Base-by-base conservation (phyloP, 2,329 filamentous ascomycete species). In the Colletotrichum higginsianum region DNA sequence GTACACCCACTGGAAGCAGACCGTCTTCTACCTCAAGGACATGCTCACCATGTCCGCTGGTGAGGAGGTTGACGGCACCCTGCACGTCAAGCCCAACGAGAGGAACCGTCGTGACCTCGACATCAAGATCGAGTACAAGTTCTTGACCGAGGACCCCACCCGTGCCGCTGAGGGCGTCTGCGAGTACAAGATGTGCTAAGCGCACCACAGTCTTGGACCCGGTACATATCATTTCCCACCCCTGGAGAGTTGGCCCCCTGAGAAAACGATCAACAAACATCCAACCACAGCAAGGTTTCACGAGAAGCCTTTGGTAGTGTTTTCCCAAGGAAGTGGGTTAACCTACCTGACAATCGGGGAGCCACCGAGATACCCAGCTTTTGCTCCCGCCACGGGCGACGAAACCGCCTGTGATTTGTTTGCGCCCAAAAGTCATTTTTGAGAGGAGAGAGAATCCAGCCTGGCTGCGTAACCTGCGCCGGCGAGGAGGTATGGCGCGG, bases 1-100 rank as follows among this genome's bases (percentile, higher is more conserved):
- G 86, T 98, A 98, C 86, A 99, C 96, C 21, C 96, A 99, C 89
- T 99, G 96, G 96, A 99, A 99, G 87, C 96, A 99, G 87, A 99
- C 96, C 15, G 96, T 99, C 74, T 98, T 99, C 86, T 99, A 99
- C 86, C 88, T 99, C 74, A 91, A 93, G 79, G 95, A 99, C 77
- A 94, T 98, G 44, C 86, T 99, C 75, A 98, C 95, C 21, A 95
- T 98, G 47, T 92, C 97, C 83, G 89, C 94, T 79, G 94, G 93
- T 68, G 96, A 99, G 86, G 87, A 90, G 78, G 88, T 99, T 72
- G 84, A 86, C 72, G 94, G 94, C 78, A 86, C 88, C 42, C 85
- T 99, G 50, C 88, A 90, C 74, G 97, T 96, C 85, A 93, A 91
- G 84, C 96, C 96, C 64, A 99, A 98, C 81, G 88, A 93, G 74